Evolutionary conservation across 805 yeast genomes (phyloP), one percentile per base, ranked within the genome.

Genomic region (Zygosaccharomyces bisporus): DNA sequence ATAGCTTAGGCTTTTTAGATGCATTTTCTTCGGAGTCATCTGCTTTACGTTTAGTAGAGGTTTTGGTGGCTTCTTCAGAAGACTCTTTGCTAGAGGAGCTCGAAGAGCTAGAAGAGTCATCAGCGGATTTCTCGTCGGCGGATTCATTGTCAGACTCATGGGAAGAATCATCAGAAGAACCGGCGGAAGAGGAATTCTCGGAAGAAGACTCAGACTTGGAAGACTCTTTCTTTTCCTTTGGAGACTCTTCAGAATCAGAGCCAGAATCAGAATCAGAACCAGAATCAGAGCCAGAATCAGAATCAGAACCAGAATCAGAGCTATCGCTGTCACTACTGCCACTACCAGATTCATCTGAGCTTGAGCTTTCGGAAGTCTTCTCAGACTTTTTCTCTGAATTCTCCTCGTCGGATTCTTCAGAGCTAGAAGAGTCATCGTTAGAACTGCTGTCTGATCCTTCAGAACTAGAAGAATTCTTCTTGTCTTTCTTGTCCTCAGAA

Each of bases 11-110:
- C 54, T 72, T 75, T 45, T 53, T 77, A 53, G 71, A 70, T 67
- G 78, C 80, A 49, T 71, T 71, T 47, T 60, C 49, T 50, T 64
- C 63, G 50, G 34, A 52, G 53, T 63, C 70, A 52, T 65, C 67
- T 41, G 56, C 59, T 56, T 63, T 61, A 60, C 58, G 66, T 53
- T 69, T 71, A 19, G 63, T 71, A 19, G 63, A 51, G 39, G 53
- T 55, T 44, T 52, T 51, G 44, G 54, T 55, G 47, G 63, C 69
- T 45, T 51, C 52, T 53, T 54, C 60, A 34, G 65, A 61, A 34
- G 68, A 66, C 30, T 56, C 67, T 30, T 66, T 56, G 30, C 52
- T 57, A 43, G 69, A 59, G 30, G 54, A n/a, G n/a, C 45, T 45
- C 60, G 20, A 20, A 13, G 30, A 57, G 34, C 43, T 49, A 30